Conservation (phyloP, 768 basidiomycete species). For the Tylopilus plumbeoviolaceoides region DNA sequence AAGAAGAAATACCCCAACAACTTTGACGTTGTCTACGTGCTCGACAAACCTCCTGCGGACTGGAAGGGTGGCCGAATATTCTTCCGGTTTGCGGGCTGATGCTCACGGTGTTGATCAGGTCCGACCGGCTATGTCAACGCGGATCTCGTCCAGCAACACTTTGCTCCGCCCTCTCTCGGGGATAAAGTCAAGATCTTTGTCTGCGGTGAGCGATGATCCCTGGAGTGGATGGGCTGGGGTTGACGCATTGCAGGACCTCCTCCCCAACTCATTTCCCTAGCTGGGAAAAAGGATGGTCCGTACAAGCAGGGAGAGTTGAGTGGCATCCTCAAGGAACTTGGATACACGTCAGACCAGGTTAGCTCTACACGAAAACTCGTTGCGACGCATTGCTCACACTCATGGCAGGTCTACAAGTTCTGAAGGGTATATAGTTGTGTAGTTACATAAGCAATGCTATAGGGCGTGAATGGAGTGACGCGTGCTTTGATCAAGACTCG, state of each 20-base stretch:
- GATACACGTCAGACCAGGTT: constrained; percentile 85
- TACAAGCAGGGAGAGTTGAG: constrained; percentile 76
- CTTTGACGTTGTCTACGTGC: constrained; percentile 79
- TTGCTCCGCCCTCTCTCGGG: constrained; percentile 56
- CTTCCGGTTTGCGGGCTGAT: neutral
- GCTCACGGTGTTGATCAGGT: constrained; percentile 35
- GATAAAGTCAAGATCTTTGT: constrained; percentile 88
- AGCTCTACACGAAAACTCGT: neutral
- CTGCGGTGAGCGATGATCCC: constrained; percentile 58
- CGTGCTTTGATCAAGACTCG: constrained; percentile 22
- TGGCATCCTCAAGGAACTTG: constrained; percentile 82
- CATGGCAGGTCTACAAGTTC: constrained; percentile 40
- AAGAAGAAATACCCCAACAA: constrained; percentile 64
- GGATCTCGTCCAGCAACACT: constrained; percentile 70
- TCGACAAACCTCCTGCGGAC: constrained; percentile 66
- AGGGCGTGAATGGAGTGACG: constrained; percentile 15
- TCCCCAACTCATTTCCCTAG: constrained; percentile 79
- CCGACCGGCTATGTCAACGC: constrained; percentile 69
- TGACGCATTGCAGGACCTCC: constrained; percentile 56
- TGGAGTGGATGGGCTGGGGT: neutral
- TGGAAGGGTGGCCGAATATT: constrained; percentile 51
- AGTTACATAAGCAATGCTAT: constrained; percentile 26
- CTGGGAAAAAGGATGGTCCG: constrained; percentile 80
- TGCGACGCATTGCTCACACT: neutral
- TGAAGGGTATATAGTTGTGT: constrained; percentile 17